Percentiles rank a stretch among this genome's conserved stretches.
These are phyloP conservation scores for Vaccinium myrtillus DNA, from an alignment of 148 eudicot species.

Conservation along the genomic window DNA sequence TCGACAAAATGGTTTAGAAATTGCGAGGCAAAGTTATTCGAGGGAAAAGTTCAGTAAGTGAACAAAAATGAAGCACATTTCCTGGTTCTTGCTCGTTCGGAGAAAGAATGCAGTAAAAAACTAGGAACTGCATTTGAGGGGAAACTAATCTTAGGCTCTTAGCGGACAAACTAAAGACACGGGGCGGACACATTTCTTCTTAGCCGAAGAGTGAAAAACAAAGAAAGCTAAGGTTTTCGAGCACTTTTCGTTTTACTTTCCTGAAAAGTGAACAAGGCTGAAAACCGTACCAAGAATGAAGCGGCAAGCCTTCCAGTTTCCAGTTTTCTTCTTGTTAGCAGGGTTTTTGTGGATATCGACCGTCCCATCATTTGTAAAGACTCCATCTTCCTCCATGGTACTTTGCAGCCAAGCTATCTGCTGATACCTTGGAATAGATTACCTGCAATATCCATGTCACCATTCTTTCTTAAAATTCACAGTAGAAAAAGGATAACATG, in stretches of 20 bases:
- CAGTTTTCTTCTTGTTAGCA: conserved; percentile 11
- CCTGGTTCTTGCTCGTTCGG: not conserved
- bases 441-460: not conserved
- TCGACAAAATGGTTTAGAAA: not conserved
- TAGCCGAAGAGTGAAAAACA: not conserved
- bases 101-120: not conserved
- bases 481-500: not conserved
- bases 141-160: not conserved
- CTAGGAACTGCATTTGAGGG: not conserved
- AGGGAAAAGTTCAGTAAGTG: not conserved
- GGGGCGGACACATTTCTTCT: not conserved
- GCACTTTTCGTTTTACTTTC: not conserved
- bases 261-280: not conserved
- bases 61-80: not conserved
- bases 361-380: conserved; percentile 13
- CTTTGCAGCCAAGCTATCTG: conserved; percentile 10
- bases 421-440: not conserved
- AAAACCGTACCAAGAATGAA: conserved; percentile 16
- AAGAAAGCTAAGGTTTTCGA: not conserved
- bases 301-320: conserved; percentile 18
- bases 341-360: conserved; percentile 9
- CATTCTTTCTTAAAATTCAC: not conserved
- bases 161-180: not conserved
- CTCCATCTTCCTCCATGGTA: conserved; percentile 12
- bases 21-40: not conserved